These are phyloP conservation scores for Pyronema domesticum DNA, from an alignment of 495 filamentous ascomycete species.

Conservation along the genomic window DNA sequence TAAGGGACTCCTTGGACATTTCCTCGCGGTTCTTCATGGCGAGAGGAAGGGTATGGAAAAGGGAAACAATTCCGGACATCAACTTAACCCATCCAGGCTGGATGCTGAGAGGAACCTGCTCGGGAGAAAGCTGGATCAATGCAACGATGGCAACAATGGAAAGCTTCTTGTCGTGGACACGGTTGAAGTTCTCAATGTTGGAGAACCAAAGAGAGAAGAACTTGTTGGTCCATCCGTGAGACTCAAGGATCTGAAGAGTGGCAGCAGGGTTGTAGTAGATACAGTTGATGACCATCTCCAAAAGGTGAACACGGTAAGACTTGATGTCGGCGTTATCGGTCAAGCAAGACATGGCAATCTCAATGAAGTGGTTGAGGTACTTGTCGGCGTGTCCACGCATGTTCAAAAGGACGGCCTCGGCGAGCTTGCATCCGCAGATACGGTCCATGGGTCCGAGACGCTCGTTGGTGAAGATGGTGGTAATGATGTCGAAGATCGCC, in stretches of 20 bases:
- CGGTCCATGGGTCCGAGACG: conserved; percentile 89
- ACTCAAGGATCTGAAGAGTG: conserved; percentile 59
- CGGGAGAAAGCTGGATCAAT: conserved; percentile 54
- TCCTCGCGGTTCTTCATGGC: conserved; percentile 84
- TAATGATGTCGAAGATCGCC: conserved; percentile 68
- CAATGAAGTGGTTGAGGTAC: conserved; percentile 69
- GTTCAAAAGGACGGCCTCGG: conserved; percentile 91
- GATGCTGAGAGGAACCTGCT: conserved; percentile 69
- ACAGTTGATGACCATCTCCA: conserved; percentile 98
- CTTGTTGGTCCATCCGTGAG: conserved; percentile 95
- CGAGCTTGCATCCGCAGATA: conserved; percentile 97
- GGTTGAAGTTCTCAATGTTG: conserved; percentile 78
- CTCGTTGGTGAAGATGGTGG: conserved; percentile 53
- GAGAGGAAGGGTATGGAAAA: conserved; percentile 80
- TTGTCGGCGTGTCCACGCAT: conserved; percentile 78
- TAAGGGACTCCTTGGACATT: conserved; percentile 77
- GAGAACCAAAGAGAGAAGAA: conserved; percentile 98
- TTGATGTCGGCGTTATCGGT: conserved; percentile 52
- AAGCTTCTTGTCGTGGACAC: conserved; percentile 96
- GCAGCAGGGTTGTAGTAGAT: conserved; percentile 81
- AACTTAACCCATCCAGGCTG: conserved; percentile 94
- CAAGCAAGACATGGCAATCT: conserved; percentile 71
- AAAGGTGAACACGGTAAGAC: conserved; percentile 82
- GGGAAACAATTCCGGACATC: conserved; percentile 69
- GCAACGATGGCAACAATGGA: conserved; percentile 84